Base-by-base conservation (phyloP, 768 basidiomycete species). In the Hericium rajendrae region DNA sequence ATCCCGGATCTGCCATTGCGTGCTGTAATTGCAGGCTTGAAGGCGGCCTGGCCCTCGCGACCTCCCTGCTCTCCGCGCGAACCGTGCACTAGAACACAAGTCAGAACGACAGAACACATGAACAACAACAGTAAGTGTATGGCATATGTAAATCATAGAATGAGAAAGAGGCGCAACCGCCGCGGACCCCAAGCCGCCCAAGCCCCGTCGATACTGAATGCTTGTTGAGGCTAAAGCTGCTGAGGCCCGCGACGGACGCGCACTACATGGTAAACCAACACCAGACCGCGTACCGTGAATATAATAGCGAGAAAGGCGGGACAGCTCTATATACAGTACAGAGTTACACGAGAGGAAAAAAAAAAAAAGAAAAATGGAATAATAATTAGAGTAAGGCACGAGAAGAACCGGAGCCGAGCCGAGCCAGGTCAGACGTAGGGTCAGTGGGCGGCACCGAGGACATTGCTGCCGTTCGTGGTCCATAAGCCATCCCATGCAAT, bases 401-500 rank as follows among this genome's bases (percentile, higher is more conserved):
- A 41, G 37, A 43, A 18, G 20, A 52, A 40, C 51, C 15, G 51
- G 53, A 59, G n/a, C 43, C 32, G 3, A 15, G 38, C 58, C 49
- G 18, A 38, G 38, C 24, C 48, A n/a, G 51, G 40, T 50, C 57
- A 54, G 41, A 58, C 60, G 32, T 22, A 37, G 53, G 50, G 18
- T 62, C 55, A 32, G 52, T 56, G 43, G 48, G 60, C 32, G 32
- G 32, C 54, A 51, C 41, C 60, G 57, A 58, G 24, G 53, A 54
- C 22, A 13, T 54, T 56, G n/a, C 26, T 46, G 38, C 57, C 61
- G 9, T 49, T 43, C 32, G 57, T 57, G 37, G 52, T 56, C 62
- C 62, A 61, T 48, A 53, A 54, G 38, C 60, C 57, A 39, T 48
- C 56, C 62, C 62, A 63, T 41, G 52, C 59, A n/a, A 54, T 48